Percentiles rank a stretch among this genome's conserved stretches.
These are phyloP conservation scores for Scenedesmus sp. DNA, from an alignment of 163 green algal species.

Conservation along the genomic window DNA sequence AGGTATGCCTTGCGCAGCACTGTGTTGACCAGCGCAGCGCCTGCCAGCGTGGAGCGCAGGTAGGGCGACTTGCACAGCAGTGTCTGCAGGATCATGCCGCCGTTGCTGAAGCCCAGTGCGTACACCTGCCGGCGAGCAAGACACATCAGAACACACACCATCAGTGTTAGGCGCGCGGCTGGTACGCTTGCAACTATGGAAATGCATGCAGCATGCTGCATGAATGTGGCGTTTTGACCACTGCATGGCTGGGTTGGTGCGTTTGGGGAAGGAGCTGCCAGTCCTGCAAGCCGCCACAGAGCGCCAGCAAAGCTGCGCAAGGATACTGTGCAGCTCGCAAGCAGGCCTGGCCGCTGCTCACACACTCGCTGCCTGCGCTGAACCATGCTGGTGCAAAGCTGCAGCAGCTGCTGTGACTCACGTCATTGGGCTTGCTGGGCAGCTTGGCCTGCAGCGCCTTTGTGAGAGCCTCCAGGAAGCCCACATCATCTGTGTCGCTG, in stretches of 20 bases:
- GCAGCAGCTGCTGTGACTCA: neutral
- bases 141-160: neutral
- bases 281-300: neutral
- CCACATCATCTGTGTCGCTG: neutral
- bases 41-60: neutral
- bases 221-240: neutral
- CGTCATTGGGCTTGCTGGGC: neutral
- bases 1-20: neutral
- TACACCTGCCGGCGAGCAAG: neutral
- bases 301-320: neutral
- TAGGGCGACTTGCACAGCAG: constrained; percentile 2
- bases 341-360: too few relatives aligned
- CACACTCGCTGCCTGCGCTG: too few relatives aligned
- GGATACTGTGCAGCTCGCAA: neutral
- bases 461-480: constrained; percentile 15
- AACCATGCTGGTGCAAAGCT: neutral
- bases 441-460: neutral
- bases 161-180: neutral
- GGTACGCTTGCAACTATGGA: neutral
- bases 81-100: constrained; percentile 17
- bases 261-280: neutral
- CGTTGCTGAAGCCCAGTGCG: constrained; percentile 10
- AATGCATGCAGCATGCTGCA: neutral
- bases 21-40: neutral
- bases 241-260: neutral